Conservation (phyloP, 176 grass and related monocot species). For the Aegilops umbellulata region DNA sequence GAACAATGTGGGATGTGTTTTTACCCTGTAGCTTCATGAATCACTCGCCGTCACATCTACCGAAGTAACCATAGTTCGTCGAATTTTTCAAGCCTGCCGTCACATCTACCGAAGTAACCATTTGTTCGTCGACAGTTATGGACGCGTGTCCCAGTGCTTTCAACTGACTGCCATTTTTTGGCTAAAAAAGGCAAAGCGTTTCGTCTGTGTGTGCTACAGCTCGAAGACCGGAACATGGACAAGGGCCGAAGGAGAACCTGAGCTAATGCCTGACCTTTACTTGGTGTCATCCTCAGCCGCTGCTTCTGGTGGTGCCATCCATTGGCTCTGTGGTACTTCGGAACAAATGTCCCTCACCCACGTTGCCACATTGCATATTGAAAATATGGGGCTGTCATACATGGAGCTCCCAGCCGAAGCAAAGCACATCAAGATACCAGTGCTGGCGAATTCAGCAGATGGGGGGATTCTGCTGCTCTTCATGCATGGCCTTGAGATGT, state of each 20-base stretch:
- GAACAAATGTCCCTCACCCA: constrained; percentile 9
- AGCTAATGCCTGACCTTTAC: constrained; percentile 8
- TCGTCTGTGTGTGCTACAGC: neutral
- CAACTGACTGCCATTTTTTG: constrained; percentile 25
- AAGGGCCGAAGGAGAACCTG: neutral
- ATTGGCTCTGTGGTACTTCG: constrained; percentile 25
- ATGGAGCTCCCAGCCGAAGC: constrained; percentile 31
- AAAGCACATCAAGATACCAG: neutral
- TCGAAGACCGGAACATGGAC: constrained; percentile 7
- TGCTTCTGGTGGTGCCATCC: constrained; percentile 17
- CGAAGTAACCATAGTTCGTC: neutral
- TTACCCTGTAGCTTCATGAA: neutral
- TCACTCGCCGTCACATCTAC: neutral
- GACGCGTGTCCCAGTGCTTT: neutral
- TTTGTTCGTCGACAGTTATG: neutral
- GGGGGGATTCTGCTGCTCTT: constrained; percentile 20
- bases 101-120: neutral
- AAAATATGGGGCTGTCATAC: neutral
- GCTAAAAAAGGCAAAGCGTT: neutral
- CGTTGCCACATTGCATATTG: constrained; percentile 5
- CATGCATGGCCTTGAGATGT: constrained; percentile 33
- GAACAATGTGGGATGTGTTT: neutral
- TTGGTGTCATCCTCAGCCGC: constrained; percentile 11
- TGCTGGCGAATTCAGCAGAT: constrained; percentile 4
- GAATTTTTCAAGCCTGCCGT: neutral